A percentile compares a stretch with the other conserved stretches of the same genome.
phyloP scores from a whole-genome alignment of 73 alveolate genomes.

The Paramecium caudatum region DNA sequence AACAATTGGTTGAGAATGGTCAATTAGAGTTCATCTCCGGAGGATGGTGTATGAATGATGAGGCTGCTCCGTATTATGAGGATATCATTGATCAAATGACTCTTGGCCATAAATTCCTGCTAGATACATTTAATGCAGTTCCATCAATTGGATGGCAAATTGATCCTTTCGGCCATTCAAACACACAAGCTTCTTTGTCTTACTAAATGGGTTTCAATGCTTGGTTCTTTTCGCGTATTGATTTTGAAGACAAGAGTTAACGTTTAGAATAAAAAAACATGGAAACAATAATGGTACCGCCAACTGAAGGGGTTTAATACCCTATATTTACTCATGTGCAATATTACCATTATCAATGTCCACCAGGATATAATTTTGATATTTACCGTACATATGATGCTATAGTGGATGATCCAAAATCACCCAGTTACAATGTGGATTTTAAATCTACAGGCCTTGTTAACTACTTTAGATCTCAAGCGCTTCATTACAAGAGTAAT shows the following conservation, averaged over 20 bases:
- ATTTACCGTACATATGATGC: not conserved
- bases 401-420: not conserved
- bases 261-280: conserved; percentile 80
- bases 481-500: conserved; percentile 72
- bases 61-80: conserved; percentile 93
- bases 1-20: conserved; percentile 29
- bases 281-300: conserved; percentile 92
- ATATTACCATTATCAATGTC: conserved; percentile 74
- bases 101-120: conserved; percentile 90
- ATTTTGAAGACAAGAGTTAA: conserved; percentile 85
- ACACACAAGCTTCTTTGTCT: conserved; percentile 89
- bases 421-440: not conserved
- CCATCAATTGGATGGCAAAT: conserved; percentile 96
- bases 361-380: conserved; percentile 62
- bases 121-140: conserved; percentile 83
- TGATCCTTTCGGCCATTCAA: conserved; percentile 97
- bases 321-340: conserved; percentile 70
- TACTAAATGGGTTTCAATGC: conserved; percentile 96
- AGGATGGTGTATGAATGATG: conserved; percentile 98
- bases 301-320: conserved; percentile 20
- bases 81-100: conserved; percentile 93
- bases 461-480: conserved; percentile 40
- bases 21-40: conserved; percentile 91
- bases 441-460: conserved; percentile 56
- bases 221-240: conserved; percentile 93